A percentile compares a stretch with the other conserved stretches of the same genome.
Evolutionary conservation across 305 asterid genomes (phyloP).

Genomic region (Plantago lanceolata): DNA sequence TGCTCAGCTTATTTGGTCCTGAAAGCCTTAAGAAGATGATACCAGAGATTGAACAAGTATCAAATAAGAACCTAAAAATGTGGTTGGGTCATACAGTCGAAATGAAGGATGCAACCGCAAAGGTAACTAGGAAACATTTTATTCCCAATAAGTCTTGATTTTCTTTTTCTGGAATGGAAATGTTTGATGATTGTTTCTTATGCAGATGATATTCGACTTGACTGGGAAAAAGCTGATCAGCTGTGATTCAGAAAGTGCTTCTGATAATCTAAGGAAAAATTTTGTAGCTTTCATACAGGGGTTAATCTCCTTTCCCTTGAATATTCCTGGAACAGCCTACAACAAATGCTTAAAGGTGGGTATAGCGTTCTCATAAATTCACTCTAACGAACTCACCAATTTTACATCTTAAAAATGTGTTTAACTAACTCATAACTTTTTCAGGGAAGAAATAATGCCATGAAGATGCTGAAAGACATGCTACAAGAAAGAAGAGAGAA

Average conservation of each 20-base stretch:
- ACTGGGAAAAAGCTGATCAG: conserved; percentile 74
- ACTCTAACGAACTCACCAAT: background rate
- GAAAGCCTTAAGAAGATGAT: conserved; percentile 71
- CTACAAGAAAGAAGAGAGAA: conserved; percentile 62
- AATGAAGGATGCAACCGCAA: conserved; percentile 60
- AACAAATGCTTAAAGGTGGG: conserved; percentile 64
- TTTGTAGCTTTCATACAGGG: conserved; percentile 77
- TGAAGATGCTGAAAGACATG: conserved; percentile 63
- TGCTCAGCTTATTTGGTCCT: conserved; percentile 59
- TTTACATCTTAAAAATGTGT: background rate
- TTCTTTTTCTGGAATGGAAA: background rate
- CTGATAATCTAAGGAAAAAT: conserved; percentile 47
- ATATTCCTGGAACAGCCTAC: conserved; percentile 81
- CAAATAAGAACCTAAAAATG: conserved; percentile 33
- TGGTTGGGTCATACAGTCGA: conserved; percentile 58
- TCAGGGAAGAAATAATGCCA: conserved; percentile 79
- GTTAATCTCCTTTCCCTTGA: conserved; percentile 67
- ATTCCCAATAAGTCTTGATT: background rate
- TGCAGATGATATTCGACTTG: conserved; percentile 88
- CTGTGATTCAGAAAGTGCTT: conserved; percentile 51
- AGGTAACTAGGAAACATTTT: conserved; percentile 35
- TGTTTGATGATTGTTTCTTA: conserved; percentile 18
- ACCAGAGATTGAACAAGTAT: conserved; percentile 50
- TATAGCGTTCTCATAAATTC: background rate
- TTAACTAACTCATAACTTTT: conserved; percentile 10